Conservation (phyloP, 306 rosid genomes). For the Vigna mungo region DNA sequence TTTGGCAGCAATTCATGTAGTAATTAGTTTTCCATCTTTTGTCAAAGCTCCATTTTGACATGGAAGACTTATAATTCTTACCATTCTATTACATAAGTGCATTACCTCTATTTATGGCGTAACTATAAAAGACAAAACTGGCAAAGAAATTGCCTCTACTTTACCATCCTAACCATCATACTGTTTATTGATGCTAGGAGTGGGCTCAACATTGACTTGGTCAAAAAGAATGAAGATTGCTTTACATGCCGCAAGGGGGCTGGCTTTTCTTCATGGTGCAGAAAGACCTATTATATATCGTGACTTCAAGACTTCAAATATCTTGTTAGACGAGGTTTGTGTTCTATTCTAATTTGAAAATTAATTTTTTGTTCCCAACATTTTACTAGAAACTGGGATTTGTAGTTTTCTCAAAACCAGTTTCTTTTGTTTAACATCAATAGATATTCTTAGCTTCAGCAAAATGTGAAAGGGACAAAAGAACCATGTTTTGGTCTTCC, state of each 20-base stretch:
- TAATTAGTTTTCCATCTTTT: constrained; percentile 9
- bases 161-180: constrained; percentile 25
- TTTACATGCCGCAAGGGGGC: constrained; percentile 92
- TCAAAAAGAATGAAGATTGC: constrained; percentile 97
- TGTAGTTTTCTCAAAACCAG: neutral
- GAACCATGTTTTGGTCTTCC: constrained; percentile 7
- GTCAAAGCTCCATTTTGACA: neutral
- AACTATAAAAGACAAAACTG: neutral
- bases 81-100: constrained; percentile 11
- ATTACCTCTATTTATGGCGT: neutral
- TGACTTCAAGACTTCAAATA: constrained; percentile 97
- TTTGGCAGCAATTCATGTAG: constrained; percentile 19
- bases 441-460: neutral
- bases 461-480: constrained; percentile 19
- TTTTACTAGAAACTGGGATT: constrained; percentile 22
- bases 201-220: constrained; percentile 89
- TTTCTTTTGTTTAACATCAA: constrained; percentile 17
- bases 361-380: constrained; percentile 1
- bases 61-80: constrained; percentile 28
- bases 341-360: constrained; percentile 32
- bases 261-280: constrained; percentile 97
- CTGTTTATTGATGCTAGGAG: constrained; percentile 69
- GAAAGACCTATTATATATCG: constrained; percentile 95
- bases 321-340: constrained; percentile 82
- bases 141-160: constrained; percentile 21